Conservation (phyloP, 2,329 filamentous ascomycete species). For the Trichothecium sympodiale region DNA sequence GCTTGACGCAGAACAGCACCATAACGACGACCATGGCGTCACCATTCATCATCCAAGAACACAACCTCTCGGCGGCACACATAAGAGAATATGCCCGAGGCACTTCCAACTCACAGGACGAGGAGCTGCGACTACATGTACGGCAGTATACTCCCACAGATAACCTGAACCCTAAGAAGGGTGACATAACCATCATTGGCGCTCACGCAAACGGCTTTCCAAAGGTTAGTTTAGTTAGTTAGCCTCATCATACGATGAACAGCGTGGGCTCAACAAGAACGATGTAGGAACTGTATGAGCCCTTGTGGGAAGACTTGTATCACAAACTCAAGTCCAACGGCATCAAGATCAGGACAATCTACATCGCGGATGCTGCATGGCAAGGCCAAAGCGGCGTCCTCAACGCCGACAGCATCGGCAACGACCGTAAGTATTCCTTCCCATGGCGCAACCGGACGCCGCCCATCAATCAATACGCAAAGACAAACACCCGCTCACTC, state of each 20-base stretch:
- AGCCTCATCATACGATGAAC: too few species aligned
- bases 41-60: conserved; percentile 57
- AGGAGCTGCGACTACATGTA: conserved; percentile 60
- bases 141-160: conserved; percentile 80
- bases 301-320: conserved; percentile 77
- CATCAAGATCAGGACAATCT: conserved; percentile 69
- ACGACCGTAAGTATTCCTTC: conserved; percentile 56
- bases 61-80: conserved; percentile 63
- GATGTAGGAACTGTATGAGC: conserved; percentile 74
- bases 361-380: conserved; percentile 82
- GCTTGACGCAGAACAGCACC: too few species aligned
- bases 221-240: too few species aligned
- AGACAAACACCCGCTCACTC: too few species aligned
- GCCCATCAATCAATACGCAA: conserved; percentile 2
- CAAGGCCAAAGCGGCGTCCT: conserved; percentile 70
- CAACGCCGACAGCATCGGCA: conserved; percentile 66
- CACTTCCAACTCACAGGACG: conserved; percentile 62
- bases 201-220: conserved; percentile 89
- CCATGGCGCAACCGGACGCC: not conserved
- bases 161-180: conserved; percentile 55
- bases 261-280: too few species aligned
- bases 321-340: conserved; percentile 42
- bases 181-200: conserved; percentile 76
- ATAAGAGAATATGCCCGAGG: conserved; percentile 72
- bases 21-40: conserved; percentile 6